Conservation (phyloP, 1,284 basidiomycete genomes). For the Malassezia dermatis region DNA sequence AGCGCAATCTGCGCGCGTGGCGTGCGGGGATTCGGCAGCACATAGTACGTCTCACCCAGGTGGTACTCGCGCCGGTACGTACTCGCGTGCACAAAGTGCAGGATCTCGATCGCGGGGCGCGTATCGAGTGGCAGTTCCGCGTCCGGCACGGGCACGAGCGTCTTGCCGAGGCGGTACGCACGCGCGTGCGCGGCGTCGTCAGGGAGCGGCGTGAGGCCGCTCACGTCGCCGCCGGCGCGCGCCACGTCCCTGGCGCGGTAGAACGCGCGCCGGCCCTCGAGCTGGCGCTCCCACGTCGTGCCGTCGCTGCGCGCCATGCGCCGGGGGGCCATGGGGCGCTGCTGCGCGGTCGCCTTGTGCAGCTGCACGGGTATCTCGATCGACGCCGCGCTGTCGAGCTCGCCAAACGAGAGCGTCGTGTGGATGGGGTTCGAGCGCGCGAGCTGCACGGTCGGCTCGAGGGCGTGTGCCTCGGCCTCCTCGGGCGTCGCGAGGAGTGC, state of each 20-base stretch:
- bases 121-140: constrained; percentile 66
- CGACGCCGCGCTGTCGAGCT: constrained; percentile 33
- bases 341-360: constrained; percentile 70
- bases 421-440: constrained; percentile 22
- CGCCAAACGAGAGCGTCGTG: constrained; percentile 30
- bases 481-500: constrained; percentile 53
- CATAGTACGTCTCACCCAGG: constrained; percentile 76
- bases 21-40: constrained; percentile 65
- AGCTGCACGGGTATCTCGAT: constrained; percentile 66
- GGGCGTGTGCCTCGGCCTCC: constrained; percentile 24
- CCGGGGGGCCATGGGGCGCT: constrained; percentile 62
- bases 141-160: constrained; percentile 62
- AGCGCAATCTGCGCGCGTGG: constrained; percentile 69
- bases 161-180: constrained; percentile 85
- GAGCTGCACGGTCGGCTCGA: constrained; percentile 27
- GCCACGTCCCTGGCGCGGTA: constrained; percentile 4
- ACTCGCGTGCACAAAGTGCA: constrained; percentile 64
- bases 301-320: constrained; percentile 24
- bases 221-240: constrained; percentile 42
- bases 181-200: constrained; percentile 60
- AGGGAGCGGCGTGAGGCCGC: constrained; percentile 48
- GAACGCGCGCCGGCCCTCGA: constrained; percentile 2
- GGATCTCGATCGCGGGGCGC: constrained; percentile 72
- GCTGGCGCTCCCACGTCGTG: constrained; percentile 5
- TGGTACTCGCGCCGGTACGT: constrained; percentile 57